Evolutionary conservation across 305 asterid genomes (phyloP), one percentile per base, ranked within the genome.

Genomic region (Fraxinus sp.): DNA sequence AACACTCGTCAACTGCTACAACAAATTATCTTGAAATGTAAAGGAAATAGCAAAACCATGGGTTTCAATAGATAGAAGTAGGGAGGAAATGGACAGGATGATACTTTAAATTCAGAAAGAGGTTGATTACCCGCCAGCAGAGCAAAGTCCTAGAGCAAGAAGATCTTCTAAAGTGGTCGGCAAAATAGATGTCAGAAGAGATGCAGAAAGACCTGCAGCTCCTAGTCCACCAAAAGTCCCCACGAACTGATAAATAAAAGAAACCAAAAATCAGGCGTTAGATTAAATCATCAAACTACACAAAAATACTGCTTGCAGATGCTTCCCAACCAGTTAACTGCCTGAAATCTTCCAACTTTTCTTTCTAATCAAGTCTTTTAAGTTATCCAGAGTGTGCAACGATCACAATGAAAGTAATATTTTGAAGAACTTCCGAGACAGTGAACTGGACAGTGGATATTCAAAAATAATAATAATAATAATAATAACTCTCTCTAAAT

Each of bases 111-210:
- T 68, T 78, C 80, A 68, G 75, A 81, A 75, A 66, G 75, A 83
- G 80, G n/a, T 36, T 3, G 79, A 86, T 76, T 81, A 97, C 99
- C 98, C 98, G 84, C 98, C 98, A 52, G 98, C 94, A 71, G 99
- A 97, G 89, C 99, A 97, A 88, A 97, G 92, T 81, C 95, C 97
- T 52, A 97, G 86, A 70, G 98, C 98, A 84, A 95, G 97, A 83
- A 97, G 97, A 90, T 97, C 99, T 90, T 95, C 98, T 82, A 87
- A 83, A 72, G 98, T 91, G 66, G 93, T 92, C 18, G 95, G 94
- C 88, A 97, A 86, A 84, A 97, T 90, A 84, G 99, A 95, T 59
- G 97, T 95, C 88, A 97, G 85, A 75, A 95, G 97, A 6, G 98
- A 95, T 43, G 98, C 98, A 80, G 97, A 95, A 75, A 97, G 87